phyloP scores from a whole-genome alignment of 345 rosid species.

The Eucalyptus sp. region DNA sequence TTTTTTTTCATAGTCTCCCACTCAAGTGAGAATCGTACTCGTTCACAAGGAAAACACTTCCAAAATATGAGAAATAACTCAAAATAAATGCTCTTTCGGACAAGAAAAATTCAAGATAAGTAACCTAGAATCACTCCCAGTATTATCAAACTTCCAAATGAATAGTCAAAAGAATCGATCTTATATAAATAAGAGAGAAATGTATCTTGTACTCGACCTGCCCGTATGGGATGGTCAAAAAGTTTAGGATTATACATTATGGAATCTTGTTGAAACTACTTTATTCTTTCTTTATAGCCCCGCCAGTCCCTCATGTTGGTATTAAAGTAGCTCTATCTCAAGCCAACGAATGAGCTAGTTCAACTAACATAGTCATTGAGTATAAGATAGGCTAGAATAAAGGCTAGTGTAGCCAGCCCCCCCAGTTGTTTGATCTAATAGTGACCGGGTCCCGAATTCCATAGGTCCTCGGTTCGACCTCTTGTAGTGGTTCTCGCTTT shows the following conservation, averaged over 20 bases:
- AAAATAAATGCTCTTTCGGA: background rate
- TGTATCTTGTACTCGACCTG: background rate
- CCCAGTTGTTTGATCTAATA: background rate
- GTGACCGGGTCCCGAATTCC: background rate
- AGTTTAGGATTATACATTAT: background rate
- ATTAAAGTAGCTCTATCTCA: background rate
- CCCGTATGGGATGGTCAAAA: too few species aligned
- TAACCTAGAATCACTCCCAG: background rate
- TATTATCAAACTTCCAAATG: background rate
- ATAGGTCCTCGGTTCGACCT: background rate
- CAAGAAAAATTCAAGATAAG: background rate
- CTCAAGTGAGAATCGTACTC: background rate
- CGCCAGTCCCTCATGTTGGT: background rate
- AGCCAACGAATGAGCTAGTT: background rate
- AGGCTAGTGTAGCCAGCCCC: background rate
- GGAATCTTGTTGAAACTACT: background rate
- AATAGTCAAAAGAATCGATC: too few species aligned
- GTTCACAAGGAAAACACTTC: background rate
- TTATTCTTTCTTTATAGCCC: background rate
- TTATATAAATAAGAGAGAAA: background rate
- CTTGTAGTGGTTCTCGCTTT: background rate
- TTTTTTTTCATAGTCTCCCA: background rate
- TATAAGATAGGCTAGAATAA: background rate
- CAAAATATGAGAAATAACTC: background rate
- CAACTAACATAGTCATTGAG: background rate